Evolutionary conservation across 1,139 yeast species (phyloP).

Genomic region (Lodderomyces theae): DNA sequence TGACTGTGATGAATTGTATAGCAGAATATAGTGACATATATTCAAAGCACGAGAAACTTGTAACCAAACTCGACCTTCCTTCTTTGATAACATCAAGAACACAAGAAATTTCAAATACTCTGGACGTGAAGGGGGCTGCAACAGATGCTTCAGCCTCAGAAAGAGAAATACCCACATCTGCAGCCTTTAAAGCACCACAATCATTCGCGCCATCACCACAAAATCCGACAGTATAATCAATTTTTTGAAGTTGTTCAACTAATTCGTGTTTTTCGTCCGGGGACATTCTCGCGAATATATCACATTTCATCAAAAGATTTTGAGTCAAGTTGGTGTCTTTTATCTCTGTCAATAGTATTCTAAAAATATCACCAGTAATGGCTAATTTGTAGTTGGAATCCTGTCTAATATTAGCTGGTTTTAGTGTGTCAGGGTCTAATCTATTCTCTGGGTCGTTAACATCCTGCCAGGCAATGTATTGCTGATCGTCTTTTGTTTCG

Average conservation of each 20-base stretch:
- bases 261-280: conserved; percentile 98
- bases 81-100: conserved; percentile 87
- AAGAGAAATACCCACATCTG: conserved; percentile 92
- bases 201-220: conserved; percentile 99
- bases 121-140: conserved; percentile 96
- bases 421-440: conserved; percentile 63
- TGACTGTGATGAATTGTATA: conserved; percentile 85
- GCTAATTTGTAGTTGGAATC: conserved; percentile 62
- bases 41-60: conserved; percentile 95
- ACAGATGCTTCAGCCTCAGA: conserved; percentile 98
- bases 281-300: conserved; percentile 93
- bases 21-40: conserved; percentile 97
- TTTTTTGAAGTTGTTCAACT: conserved; percentile 76
- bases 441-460: conserved; percentile 51
- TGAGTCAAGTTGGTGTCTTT: conserved; percentile 44
- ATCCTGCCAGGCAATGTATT: conserved; percentile 59
- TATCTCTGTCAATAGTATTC: conserved; percentile 62
- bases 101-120: conserved; percentile 86
- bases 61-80: conserved; percentile 91
- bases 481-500: conserved; percentile 31
- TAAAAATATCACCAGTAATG: conserved; percentile 87
- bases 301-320: conserved; percentile 66
- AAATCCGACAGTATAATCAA: conserved; percentile 92
- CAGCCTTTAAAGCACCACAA: conserved; percentile 97
- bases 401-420: conserved; percentile 39